Evolutionary conservation across 495 filamentous ascomycete genomes (phyloP), one percentile per base, ranked within the genome.

Genomic region (Talaromyces ruber): DNA sequence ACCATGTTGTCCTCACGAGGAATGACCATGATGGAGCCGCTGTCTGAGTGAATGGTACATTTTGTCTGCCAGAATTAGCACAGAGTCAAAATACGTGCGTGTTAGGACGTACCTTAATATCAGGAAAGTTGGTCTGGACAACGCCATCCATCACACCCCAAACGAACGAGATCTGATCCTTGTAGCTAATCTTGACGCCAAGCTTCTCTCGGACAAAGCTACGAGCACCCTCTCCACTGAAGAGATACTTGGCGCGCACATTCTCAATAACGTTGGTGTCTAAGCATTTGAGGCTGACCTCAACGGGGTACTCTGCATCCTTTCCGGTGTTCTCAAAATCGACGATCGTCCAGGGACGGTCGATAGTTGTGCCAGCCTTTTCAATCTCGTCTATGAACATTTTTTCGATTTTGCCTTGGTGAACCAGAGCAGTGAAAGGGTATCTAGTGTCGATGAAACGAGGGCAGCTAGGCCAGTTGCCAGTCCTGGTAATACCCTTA

Each of bases 131-230:
- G 0, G 91, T 93, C 5, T 75, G 78, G 5, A 88, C 86, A 32
- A 88, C 82, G 63, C 90, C 79, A 63, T 96, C 92, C 85, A 94
- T 88, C 14, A 95, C 91, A 63, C 92, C 91, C 87, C 87, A 91
- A 53, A 89, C 81, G 59, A 85, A 79, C 26, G 81, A 76, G 57
- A 88, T 84, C 18, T 83, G 85, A 64, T 87, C 84, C 71, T 85
- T 86, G 72, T 86, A 81, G 54, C 71, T 79, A 58, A 88, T 82
- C 67, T 80, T 70, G 55, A 88, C 81, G 18, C 76, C 81, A 24
- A 88, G 73, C 65, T 85, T 73, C 58, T 86, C 79, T 53, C 85
- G 71, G 45, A 88, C 77, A 63, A 85, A 85, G 68, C 83, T 86
- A 59, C 79, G 80, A n/a, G 85, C 83, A 58, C 85, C 85, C 69